These are phyloP conservation scores for Clonostachys rosea DNA, from an alignment of 2,329 filamentous ascomycete genomes.

Conservation along the genomic window DNA sequence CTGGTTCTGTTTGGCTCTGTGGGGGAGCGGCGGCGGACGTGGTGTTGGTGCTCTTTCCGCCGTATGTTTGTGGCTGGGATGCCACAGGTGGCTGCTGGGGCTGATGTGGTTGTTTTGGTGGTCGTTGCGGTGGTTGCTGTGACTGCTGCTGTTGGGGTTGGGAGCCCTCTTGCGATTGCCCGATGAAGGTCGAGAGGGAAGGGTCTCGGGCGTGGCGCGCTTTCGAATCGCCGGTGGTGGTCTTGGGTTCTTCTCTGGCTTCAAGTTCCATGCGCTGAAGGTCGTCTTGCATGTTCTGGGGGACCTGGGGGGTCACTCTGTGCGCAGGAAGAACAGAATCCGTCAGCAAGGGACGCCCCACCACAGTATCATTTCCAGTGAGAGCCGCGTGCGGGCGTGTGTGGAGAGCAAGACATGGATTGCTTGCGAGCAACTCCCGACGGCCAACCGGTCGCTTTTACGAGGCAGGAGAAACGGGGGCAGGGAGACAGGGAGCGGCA, in stretches of 20 bases:
- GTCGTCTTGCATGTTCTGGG: slow-evolving; percentile 93
- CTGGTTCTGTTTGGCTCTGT: slow-evolving; percentile 24
- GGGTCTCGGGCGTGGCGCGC: slow-evolving; percentile 34
- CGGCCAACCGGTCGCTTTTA: too few relatives aligned
- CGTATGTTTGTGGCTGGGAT: slow-evolving; percentile 15
- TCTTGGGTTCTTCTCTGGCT: slow-evolving; percentile 45
- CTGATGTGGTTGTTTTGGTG: slow-evolving; percentile 9
- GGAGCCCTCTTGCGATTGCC: slow-evolving; percentile 1
- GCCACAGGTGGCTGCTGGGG: slow-evolving; percentile 16
- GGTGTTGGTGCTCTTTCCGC: slow-evolving; percentile 18
- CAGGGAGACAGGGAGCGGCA: slow-evolving; percentile 7
- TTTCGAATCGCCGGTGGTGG: slow-evolving; percentile 17
- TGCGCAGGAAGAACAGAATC: slow-evolving; percentile 18
- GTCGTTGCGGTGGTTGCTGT: slow-evolving; percentile 11
- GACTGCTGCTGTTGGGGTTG: slow-evolving; percentile 3
- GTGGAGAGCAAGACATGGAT: not conserved
- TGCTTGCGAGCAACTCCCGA: not conserved
- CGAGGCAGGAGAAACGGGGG: slow-evolving; percentile 3
- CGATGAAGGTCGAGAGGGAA: slow-evolving; percentile 30
- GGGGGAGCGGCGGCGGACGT: slow-evolving; percentile 2
- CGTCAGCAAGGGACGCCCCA: slow-evolving; percentile 28
- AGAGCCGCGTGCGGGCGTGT: not conserved
- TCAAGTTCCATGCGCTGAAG: slow-evolving; percentile 87
- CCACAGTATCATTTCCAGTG: slow-evolving; percentile 4
- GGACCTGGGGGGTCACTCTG: slow-evolving; percentile 92